A percentile compares a stretch with the other conserved stretches of the same genome.
These are phyloP conservation scores for Vitellaria paradoxa DNA, from an alignment of 179 eudicot species.

Conservation along the genomic window DNA sequence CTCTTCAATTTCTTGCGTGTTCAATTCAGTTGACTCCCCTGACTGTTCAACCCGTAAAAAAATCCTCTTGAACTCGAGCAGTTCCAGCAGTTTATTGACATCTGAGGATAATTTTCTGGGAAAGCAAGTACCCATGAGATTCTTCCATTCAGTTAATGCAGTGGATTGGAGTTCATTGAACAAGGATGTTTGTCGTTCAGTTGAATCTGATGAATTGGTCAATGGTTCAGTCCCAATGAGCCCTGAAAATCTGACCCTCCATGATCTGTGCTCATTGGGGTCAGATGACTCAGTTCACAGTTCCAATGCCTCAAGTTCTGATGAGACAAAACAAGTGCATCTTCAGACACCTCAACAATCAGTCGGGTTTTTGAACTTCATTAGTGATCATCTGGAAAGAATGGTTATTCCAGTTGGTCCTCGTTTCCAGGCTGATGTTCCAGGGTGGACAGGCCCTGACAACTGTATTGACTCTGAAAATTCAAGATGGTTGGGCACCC, in stretches of 20 bases:
- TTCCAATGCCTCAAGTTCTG: conserved; percentile 12
- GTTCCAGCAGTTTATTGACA: conserved; percentile 32
- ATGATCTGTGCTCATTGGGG: conserved; percentile 4
- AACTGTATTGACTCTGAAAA: conserved; percentile 11
- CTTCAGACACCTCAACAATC: conserved; percentile 27
- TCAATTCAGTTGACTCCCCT: conserved; percentile 12
- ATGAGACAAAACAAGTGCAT: neutral
- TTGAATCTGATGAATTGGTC: conserved; percentile 32
- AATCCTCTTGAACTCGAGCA: conserved; percentile 16
- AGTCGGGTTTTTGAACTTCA: conserved; percentile 20
- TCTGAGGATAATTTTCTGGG: conserved; percentile 19
- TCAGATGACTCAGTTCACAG: conserved; percentile 7
- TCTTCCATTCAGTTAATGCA: conserved; percentile 4
- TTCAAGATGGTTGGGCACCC: conserved; percentile 26
- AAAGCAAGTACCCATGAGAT: conserved; percentile 15
- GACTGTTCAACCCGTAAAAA: conserved; percentile 11
- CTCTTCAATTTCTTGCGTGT: conserved; percentile 23
- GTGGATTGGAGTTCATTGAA: conserved; percentile 1
- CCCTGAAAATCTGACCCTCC: conserved; percentile 14
- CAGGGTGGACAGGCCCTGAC: conserved; percentile 29
- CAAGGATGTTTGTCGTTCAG: conserved; percentile 12
- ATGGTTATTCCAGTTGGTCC: conserved; percentile 36
- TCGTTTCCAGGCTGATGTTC: conserved; percentile 43
- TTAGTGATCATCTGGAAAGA: conserved; percentile 22
- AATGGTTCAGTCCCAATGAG: conserved; percentile 20